Evolutionary conservation across 2,329 filamentous ascomycete species (phyloP).

Genomic region (Didymella glomerata): DNA sequence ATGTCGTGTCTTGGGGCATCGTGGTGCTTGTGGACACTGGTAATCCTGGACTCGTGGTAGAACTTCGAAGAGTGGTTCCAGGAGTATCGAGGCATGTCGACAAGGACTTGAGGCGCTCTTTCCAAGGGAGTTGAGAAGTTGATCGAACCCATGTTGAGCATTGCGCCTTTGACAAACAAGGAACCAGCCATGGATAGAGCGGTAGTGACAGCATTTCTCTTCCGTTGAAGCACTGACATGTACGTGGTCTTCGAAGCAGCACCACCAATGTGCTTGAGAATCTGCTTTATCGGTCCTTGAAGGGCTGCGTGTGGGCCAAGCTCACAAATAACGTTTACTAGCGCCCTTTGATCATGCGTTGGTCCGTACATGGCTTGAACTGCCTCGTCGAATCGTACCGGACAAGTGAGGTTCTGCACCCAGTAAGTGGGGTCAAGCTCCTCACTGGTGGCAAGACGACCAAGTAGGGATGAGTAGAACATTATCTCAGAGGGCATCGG

Average conservation of each 20-base stretch:
- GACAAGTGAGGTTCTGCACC: conserved; percentile 15
- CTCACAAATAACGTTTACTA: conserved; percentile 6
- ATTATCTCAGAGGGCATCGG: background rate
- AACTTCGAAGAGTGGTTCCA: conserved; percentile 46
- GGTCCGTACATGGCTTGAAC: background rate
- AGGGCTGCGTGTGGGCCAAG: conserved; percentile 20
- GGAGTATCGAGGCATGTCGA: conserved; percentile 43
- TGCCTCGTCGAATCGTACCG: conserved; percentile 20
- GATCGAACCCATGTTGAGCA: background rate
- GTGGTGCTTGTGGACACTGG: conserved; percentile 17
- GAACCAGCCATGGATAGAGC: background rate
- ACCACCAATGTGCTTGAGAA: background rate
- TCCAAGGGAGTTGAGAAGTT: background rate
- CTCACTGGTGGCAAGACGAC: conserved; percentile 3
- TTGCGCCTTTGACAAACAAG: background rate
- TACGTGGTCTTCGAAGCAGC: background rate
- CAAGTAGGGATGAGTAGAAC: conserved; percentile 1
- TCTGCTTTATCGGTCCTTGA: conserved; percentile 22
- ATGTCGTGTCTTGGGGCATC: conserved; percentile 7
- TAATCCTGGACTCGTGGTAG: conserved; percentile 33
- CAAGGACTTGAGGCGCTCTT: background rate
- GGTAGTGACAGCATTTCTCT: conserved; percentile 11
- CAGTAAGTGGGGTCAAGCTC: conserved; percentile 22
- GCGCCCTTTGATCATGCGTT: background rate
- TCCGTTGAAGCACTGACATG: background rate